phyloP scores from a whole-genome alignment of 495 filamentous ascomycete genomes.

The Sabuloglossum arenarium region DNA sequence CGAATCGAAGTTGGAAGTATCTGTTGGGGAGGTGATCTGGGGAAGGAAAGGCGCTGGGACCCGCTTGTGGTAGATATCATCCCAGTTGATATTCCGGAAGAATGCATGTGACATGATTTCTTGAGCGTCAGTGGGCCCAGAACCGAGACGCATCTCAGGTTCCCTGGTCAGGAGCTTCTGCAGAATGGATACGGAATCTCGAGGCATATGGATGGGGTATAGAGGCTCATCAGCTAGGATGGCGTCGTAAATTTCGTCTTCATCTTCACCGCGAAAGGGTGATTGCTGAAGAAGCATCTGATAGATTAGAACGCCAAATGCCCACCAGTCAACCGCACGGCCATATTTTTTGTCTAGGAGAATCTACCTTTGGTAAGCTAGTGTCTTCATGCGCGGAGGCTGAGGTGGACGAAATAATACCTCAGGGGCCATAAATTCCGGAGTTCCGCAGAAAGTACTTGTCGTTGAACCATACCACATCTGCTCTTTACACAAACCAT shows the following conservation, averaged over 20 bases:
- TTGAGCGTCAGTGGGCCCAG: slow-evolving; percentile 91
- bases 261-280: slow-evolving; percentile 95
- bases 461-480: slow-evolving; percentile 98
- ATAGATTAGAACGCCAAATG: slow-evolving; percentile 98
- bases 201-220: slow-evolving; percentile 97
- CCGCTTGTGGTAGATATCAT: slow-evolving; percentile 91
- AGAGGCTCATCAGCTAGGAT: slow-evolving; percentile 95
- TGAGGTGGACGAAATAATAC: slow-evolving; percentile 30
- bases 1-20: slow-evolving; percentile 97
- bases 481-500: slow-evolving; percentile 96
- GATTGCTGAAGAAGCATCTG: slow-evolving; percentile 99
- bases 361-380: slow-evolving; percentile 33
- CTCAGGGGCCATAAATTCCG: slow-evolving; percentile 98
- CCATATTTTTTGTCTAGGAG: slow-evolving; percentile 97
- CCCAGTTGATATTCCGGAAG: slow-evolving; percentile 96
- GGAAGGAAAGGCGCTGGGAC: slow-evolving; percentile 78
- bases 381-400: neutral
- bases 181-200: slow-evolving; percentile 91
- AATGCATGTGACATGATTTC: slow-evolving; percentile 99
- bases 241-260: slow-evolving; percentile 99
- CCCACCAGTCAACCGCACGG: slow-evolving; percentile 99
- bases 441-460: slow-evolving; percentile 96
- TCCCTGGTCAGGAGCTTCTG: slow-evolving; percentile 95
- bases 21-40: slow-evolving; percentile 69
- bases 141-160: slow-evolving; percentile 77